Base-by-base conservation (phyloP, 192 early-diverging fungal genomes). In the Glomus cerebriforme region DNA sequence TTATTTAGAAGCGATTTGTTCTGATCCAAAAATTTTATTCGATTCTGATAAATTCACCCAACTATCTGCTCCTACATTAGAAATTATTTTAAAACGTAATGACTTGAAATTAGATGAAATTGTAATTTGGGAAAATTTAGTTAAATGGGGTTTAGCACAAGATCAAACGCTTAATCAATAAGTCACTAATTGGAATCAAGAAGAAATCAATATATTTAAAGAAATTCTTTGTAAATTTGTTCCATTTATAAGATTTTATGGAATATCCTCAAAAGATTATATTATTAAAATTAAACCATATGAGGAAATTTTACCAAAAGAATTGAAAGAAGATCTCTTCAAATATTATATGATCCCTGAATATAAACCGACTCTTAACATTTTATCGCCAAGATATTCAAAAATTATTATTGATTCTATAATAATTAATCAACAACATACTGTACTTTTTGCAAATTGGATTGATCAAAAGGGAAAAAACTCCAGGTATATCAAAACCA, bases 81-180 rank as follows among this genome's bases (percentile, higher is more conserved):
- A 43, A 43, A 12, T 12, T 43, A 43, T 43, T 43, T 63, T 78
- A n/a, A 27, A 78, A 54, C 13, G 26, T 10, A 29, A 78, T 78
- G 34, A 78, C 24, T 27, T 78, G 32, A n/a, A 45, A 22, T 29
- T 54, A 39, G 24, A 78, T 19, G 76, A 78, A 68, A 58, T 78
- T 67, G 26, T 58, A 32, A 35, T 78, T 22, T 78, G 76, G 76
- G n/a, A 78, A 29, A 17, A 29, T 67, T 6, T 68, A 10, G 35
- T 78, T 43, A 66, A 78, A 78, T 78, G 76, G 76, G 76, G 64
- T 17, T 32, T 73, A 9, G 72, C 45, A 22, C 4, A 1, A 43
- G 3, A 31, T 27, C 24, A 27, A 58, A 15, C 17, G 27, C 10
- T 24, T 49, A 3, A 65, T 27, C 5, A 65, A 22, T 2, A 64